phyloP scores from a whole-genome alignment of 2,329 filamentous ascomycete species.

The Lanzia echinophila region DNA sequence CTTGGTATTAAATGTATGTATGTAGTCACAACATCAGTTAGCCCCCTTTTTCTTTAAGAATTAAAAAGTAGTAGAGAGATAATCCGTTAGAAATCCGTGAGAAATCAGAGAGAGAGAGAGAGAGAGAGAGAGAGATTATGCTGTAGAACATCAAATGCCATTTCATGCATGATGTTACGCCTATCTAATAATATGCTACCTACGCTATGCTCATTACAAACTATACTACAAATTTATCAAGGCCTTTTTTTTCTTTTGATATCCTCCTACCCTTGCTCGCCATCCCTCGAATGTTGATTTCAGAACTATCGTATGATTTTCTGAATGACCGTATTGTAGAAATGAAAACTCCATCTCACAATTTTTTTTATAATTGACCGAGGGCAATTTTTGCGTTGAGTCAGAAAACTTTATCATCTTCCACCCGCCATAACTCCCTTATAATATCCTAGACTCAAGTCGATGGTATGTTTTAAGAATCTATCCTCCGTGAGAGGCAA shows the following conservation, averaged over 20 bases:
- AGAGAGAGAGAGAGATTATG: not conserved
- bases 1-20: too few relatives aligned
- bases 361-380: not conserved
- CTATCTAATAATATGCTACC: conserved; percentile 8
- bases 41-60: not conserved
- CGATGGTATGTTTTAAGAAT: conserved; percentile 61
- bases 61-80: not conserved
- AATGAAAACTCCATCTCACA: not conserved
- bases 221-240: conserved; percentile 15
- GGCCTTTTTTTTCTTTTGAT: conserved; percentile 13
- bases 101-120: too few relatives aligned
- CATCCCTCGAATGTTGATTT: conserved; percentile 9
- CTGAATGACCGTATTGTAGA: not conserved
- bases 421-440: conserved; percentile 24
- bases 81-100: too few relatives aligned
- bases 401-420: conserved; percentile 12
- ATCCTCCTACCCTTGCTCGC: conserved; percentile 24
- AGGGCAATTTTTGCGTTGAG: not conserved
- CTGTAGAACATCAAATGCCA: conserved; percentile 8
- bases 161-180: conserved; percentile 9
- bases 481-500: conserved; percentile 67
- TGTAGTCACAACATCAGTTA: not conserved
- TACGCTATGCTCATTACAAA: conserved; percentile 20
- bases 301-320: conserved; percentile 16
- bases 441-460: conserved; percentile 65